Conservation (phyloP, 2,329 filamentous ascomycete species). For the Didymella pomorum region DNA sequence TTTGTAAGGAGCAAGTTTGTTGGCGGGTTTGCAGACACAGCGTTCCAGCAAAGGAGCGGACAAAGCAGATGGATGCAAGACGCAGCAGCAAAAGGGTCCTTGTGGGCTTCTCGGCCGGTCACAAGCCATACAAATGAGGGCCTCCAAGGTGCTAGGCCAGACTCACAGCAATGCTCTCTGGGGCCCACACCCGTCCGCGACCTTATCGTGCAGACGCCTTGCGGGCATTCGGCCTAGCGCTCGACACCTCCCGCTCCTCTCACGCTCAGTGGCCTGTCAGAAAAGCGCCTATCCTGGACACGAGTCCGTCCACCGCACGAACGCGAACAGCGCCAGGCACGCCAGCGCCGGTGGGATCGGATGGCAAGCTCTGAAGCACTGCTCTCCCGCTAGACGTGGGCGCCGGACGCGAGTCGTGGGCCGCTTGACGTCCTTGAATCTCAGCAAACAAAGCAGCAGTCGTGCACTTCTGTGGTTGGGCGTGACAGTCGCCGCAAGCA, state of each 20-base stretch:
- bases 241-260: conserved; percentile 25
- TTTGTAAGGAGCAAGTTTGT: conserved; percentile 1
- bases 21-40: background rate
- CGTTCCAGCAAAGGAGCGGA: conserved; percentile 8
- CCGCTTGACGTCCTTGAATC: background rate
- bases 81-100: conserved; percentile 21
- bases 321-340: conserved; percentile 23
- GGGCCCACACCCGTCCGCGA: conserved; percentile 29
- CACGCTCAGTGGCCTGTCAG: conserved; percentile 23
- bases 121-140: conserved; percentile 21
- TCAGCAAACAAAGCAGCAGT: conserved; percentile 9
- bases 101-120: conserved; percentile 24
- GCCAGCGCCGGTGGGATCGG: conserved; percentile 6
- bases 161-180: conserved; percentile 27
- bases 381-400: background rate
- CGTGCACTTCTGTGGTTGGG: conserved; percentile 3
- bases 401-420: conserved; percentile 5
- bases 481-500: conserved; percentile 6
- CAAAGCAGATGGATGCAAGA: conserved; percentile 18
- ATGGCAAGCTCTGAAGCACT: background rate
- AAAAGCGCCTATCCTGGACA: conserved; percentile 11
- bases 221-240: conserved; percentile 27
- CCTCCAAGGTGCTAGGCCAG: conserved; percentile 26
- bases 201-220: conserved; percentile 32
- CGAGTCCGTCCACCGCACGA: conserved; percentile 20